Percentiles rank a stretch among this genome's conserved stretches.
These are phyloP conservation scores for Leucogyrophana mollusca DNA, from an alignment of 768 basidiomycete species.

Conservation along the genomic window DNA sequence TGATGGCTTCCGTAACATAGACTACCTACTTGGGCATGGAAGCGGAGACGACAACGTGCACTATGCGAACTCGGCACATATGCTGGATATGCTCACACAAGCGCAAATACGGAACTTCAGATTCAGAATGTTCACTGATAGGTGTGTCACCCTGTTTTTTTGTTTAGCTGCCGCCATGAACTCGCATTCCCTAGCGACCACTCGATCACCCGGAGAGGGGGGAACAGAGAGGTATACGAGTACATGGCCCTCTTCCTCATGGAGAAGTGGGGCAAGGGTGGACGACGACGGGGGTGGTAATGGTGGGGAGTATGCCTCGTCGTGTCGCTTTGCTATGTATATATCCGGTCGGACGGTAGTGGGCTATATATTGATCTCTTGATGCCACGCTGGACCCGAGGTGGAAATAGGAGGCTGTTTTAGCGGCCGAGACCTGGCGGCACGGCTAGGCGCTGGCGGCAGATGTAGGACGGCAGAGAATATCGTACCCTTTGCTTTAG, in stretches of 20 bases:
- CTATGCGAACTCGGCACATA: constrained; percentile 84
- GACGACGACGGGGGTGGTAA: constrained; percentile 61
- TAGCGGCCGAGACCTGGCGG: no score
- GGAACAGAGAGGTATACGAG: constrained; percentile 82
- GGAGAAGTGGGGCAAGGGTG: constrained; percentile 93
- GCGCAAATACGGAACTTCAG: constrained; percentile 70
- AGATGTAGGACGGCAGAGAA: no score
- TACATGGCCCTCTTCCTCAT: constrained; percentile 81
- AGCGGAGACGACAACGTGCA: constrained; percentile 98
- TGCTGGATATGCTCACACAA: constrained; percentile 91
- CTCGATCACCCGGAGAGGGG: constrained; percentile 67
- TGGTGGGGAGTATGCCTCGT: background rate
- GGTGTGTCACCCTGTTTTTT: constrained; percentile 43
- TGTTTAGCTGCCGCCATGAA: constrained; percentile 9
- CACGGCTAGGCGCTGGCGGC: no score
- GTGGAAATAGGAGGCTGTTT: no score
- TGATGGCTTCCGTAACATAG: constrained; percentile 76
- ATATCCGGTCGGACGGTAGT: no score
- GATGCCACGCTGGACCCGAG: no score
- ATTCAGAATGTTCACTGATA: constrained; percentile 98
- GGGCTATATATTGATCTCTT: no score
- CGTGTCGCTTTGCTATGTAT: no score
- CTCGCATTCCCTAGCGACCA: constrained; percentile 62
- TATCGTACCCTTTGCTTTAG: no score
- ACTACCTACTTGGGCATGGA: constrained; percentile 88